phyloP scores from a whole-genome alignment of 2,329 filamentous ascomycete species.

The Neopestalotiopsis sp. region DNA sequence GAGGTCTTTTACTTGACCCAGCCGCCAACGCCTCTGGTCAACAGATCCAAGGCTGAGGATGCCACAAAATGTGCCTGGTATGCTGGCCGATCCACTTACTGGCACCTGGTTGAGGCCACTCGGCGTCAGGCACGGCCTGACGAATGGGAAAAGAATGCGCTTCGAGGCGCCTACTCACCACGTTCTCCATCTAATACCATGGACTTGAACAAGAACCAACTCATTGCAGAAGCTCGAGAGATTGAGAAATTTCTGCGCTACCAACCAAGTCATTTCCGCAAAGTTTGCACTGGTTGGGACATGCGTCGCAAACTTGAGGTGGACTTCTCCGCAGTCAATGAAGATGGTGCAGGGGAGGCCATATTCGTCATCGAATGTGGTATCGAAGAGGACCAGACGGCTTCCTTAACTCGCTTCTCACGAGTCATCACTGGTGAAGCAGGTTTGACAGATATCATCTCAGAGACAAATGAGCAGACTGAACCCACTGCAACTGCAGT shows the following conservation, averaged over 20 bases:
- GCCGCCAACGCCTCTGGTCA: slow-evolving; percentile 62
- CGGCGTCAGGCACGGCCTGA: slow-evolving; percentile 74
- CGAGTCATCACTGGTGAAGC: slow-evolving; percentile 34
- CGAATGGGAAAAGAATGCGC: slow-evolving; percentile 70
- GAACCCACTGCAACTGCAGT: not conserved
- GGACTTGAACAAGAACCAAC: slow-evolving; percentile 72
- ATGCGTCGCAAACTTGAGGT: slow-evolving; percentile 87
- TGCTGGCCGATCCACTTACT: slow-evolving; percentile 77
- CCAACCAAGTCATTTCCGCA: slow-evolving; percentile 78
- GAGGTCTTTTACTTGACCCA: slow-evolving; percentile 87
- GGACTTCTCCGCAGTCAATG: slow-evolving; percentile 85
- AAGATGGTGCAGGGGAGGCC: slow-evolving; percentile 75
- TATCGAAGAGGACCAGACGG: slow-evolving; percentile 59
- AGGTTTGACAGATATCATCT: slow-evolving; percentile 16
- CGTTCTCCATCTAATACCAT: slow-evolving; percentile 77
- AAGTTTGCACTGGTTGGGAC: slow-evolving; percentile 84
- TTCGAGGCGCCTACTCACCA: slow-evolving; percentile 80
- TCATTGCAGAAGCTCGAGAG: slow-evolving; percentile 77
- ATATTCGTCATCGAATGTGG: slow-evolving; percentile 78
- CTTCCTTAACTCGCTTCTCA: slow-evolving; percentile 49
- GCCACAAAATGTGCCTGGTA: slow-evolving; percentile 76
- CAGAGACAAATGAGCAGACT: slow-evolving; percentile 15
- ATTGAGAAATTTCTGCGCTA: slow-evolving; percentile 78
- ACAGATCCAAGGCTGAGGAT: slow-evolving; percentile 57
- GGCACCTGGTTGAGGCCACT: slow-evolving; percentile 81